These are phyloP conservation scores for Thelonectria blattea DNA, from an alignment of 2,329 filamentous ascomycete genomes.

Conservation along the genomic window DNA sequence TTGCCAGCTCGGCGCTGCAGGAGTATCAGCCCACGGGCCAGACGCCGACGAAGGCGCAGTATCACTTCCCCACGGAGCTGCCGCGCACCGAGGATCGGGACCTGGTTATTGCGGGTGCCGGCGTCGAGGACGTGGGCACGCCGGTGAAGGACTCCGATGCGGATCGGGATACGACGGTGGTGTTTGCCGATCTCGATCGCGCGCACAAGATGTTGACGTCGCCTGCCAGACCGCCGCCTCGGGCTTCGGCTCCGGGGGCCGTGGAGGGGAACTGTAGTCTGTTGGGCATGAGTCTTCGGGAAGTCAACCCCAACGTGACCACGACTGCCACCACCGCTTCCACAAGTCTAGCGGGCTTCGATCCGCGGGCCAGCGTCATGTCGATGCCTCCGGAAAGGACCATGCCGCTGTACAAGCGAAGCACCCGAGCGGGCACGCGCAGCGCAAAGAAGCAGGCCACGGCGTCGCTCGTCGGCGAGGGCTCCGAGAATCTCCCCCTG, in stretches of 20 bases:
- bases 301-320: conserved; percentile 60
- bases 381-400: conserved; percentile 51
- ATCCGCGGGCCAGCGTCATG: conserved; percentile 50
- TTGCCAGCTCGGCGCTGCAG: conserved; percentile 67
- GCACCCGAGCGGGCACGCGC: conserved; percentile 42
- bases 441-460: conserved; percentile 43
- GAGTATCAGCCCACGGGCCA: conserved; percentile 87
- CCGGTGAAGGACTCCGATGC: conserved; percentile 34
- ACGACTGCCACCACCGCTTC: conserved; percentile 43
- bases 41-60: conserved; percentile 82
- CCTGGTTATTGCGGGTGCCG: conserved; percentile 50
- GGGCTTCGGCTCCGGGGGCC: conserved; percentile 37
- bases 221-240: conserved; percentile 41
- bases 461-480: conserved; percentile 46
- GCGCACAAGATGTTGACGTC: conserved; percentile 37
- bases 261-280: conserved; percentile 43
- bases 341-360: conserved; percentile 47
- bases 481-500: conserved; percentile 58
- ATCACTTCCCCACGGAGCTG: conserved; percentile 79
- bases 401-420: conserved; percentile 56
- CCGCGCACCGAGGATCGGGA: conserved; percentile 71
- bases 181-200: conserved; percentile 49
- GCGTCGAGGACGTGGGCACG: conserved; percentile 43
- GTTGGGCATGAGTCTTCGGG: conserved; percentile 55
- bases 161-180: conserved; percentile 47